Evolutionary conservation across 106 monocot genomes (phyloP).

Genomic region (Platanthera guangdongensis): DNA sequence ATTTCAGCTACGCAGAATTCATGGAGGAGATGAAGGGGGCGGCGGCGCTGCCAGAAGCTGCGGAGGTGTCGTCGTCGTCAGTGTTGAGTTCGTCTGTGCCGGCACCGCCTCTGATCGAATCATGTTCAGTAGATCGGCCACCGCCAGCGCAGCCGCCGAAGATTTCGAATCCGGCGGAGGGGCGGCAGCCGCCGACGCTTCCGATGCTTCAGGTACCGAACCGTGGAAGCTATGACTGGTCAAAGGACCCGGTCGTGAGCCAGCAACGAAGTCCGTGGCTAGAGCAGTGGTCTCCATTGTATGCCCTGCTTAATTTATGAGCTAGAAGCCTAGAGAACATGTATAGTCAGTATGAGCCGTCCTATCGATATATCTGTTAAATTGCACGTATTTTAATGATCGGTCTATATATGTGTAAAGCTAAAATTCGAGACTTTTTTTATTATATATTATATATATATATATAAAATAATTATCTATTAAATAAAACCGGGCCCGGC

Average conservation of each 20-base stretch:
- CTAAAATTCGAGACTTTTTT: not conserved
- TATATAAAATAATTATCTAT: not conserved
- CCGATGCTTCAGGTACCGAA: conserved; percentile 32
- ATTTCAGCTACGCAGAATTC: not conserved
- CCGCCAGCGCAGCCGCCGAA: not conserved
- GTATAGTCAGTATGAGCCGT: no score
- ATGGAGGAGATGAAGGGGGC: not conserved
- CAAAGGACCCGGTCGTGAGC: conserved; percentile 37
- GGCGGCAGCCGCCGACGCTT: conserved; percentile 2
- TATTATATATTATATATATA: not conserved
- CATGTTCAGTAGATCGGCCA: not conserved
- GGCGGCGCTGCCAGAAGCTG: not conserved
- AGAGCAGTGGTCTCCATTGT: conserved; percentile 42
- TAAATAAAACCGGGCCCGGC: no score
- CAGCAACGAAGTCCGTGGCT: conserved; percentile 71
- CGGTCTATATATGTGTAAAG: not conserved
- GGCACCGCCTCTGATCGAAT: no score
- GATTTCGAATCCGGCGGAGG: not conserved
- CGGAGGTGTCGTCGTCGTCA: not conserved
- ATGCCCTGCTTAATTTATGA: conserved; percentile 47
- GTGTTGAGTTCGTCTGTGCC: no score
- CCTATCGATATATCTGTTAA: no score
- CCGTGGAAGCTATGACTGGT: conserved; percentile 28
- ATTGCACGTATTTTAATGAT: not conserved
- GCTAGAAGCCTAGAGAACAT: no score